These are phyloP conservation scores for Eucalyptus erythrocorys DNA, from an alignment of 345 rosid genomes.

Conservation along the genomic window DNA sequence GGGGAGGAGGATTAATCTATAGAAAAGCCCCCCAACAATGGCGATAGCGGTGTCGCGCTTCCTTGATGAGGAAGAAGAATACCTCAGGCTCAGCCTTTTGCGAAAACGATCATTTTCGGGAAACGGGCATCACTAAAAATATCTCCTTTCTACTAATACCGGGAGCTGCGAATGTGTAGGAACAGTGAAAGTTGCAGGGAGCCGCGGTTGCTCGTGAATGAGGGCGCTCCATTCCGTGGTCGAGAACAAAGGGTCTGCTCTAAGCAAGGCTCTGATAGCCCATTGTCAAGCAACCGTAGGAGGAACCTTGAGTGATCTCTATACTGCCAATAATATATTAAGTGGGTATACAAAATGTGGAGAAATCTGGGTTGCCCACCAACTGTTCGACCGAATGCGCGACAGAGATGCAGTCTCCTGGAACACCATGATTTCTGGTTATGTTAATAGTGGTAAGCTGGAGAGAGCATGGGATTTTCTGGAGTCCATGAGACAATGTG, in stretches of 20 bases:
- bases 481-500: conserved; percentile 24
- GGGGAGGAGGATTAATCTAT: background rate
- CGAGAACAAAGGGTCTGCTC: conserved; percentile 5
- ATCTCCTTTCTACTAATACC: background rate
- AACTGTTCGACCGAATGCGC: conserved; percentile 52
- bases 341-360: conserved; percentile 10
- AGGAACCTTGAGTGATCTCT: conserved; percentile 30
- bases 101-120: background rate
- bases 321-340: conserved; percentile 39
- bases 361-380: conserved; percentile 16
- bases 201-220: background rate
- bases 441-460: conserved; percentile 32
- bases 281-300: conserved; percentile 37
- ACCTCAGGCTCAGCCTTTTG: background rate
- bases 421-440: conserved; percentile 67
- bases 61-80: background rate
- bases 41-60: background rate
- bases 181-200: background rate
- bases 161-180: background rate
- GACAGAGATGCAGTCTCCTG: conserved; percentile 49
- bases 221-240: conserved; percentile 11
- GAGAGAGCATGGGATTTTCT: conserved; percentile 27
- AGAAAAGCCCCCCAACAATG: background rate
- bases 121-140: background rate
- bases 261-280: conserved; percentile 14